A percentile compares a stretch with the other conserved stretches of the same genome.
Evolutionary conservation across 2,329 filamentous ascomycete species (phyloP).

Genomic region (Neonectria ditissima): DNA sequence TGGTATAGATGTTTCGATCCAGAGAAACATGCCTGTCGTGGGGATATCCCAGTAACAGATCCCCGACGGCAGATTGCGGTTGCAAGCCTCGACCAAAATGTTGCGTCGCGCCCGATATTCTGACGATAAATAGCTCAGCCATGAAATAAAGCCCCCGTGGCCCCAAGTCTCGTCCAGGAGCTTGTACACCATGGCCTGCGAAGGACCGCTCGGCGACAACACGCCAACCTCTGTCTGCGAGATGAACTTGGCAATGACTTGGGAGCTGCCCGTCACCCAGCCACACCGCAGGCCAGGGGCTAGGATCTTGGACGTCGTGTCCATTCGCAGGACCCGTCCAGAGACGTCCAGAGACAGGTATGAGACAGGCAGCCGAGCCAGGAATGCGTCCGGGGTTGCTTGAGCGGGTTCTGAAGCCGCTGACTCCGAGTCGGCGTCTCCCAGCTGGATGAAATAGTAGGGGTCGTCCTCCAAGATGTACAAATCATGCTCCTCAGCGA

Average conservation of each 20-base stretch:
- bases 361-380: slow-evolving; percentile 34
- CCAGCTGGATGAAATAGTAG: slow-evolving; percentile 85
- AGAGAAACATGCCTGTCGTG: slow-evolving; percentile 89
- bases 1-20: slow-evolving; percentile 66
- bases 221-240: slow-evolving; percentile 81
- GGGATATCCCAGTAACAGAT: slow-evolving; percentile 81
- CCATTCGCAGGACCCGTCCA: slow-evolving; percentile 84
- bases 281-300: slow-evolving; percentile 80
- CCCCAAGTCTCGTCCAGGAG: slow-evolving; percentile 90
- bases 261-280: slow-evolving; percentile 85
- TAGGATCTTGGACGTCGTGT: slow-evolving; percentile 89
- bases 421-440: slow-evolving; percentile 27
- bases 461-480: slow-evolving; percentile 89
- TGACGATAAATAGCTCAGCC: slow-evolving; percentile 80
- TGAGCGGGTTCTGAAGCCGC: slow-evolving; percentile 7
- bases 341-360: slow-evolving; percentile 50
- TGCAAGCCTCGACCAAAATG: slow-evolving; percentile 58
- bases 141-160: slow-evolving; percentile 85
- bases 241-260: slow-evolving; percentile 81
- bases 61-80: slow-evolving; percentile 75
- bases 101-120: slow-evolving; percentile 65
- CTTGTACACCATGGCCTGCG: slow-evolving; percentile 83
- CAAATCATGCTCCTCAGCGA: slow-evolving; percentile 82
- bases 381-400: slow-evolving; percentile 6
- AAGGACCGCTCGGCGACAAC: slow-evolving; percentile 82